Evolutionary conservation across 345 rosid genomes (phyloP).

Genomic region (Alliaria petiolata): DNA sequence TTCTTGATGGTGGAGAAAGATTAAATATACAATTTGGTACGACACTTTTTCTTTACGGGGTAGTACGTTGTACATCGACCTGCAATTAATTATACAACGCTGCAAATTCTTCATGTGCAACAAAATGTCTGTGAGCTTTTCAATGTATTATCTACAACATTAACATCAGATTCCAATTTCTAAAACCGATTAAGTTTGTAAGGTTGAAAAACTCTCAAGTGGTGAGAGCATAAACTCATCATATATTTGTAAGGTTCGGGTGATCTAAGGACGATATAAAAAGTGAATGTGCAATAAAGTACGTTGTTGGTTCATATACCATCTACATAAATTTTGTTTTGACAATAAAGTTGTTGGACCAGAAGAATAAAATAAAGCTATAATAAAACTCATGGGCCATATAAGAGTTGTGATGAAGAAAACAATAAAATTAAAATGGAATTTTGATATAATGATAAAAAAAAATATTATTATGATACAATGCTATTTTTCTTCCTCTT

Average conservation of each 20-base stretch:
- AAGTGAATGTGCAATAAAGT: conserved; percentile 10
- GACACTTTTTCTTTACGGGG: background rate
- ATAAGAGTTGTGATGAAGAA: conserved; percentile 12
- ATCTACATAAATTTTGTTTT: background rate
- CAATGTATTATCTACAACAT: background rate
- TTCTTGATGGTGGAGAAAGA: background rate
- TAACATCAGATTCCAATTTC: background rate
- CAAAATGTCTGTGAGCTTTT: background rate
- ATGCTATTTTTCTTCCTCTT: background rate
- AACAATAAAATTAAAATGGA: background rate
- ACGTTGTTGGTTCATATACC: conserved; percentile 1
- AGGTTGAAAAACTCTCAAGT: background rate
- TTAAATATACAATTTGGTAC: conserved; percentile 20
- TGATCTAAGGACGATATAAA: conserved; percentile 4
- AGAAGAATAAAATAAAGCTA: conserved; percentile 6
- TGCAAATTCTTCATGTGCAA: conserved; percentile 11
- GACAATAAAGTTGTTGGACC: conserved; percentile 10
- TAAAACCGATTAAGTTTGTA: background rate
- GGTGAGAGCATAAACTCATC: background rate
- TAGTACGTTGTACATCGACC: conserved; percentile 10
- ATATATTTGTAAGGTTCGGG: background rate
- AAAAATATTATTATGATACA: conserved; percentile 6
- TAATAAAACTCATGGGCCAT: conserved; percentile 6
- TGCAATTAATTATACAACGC: background rate
- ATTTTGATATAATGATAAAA: conserved; percentile 1